Evolutionary conservation across 2,329 filamentous ascomycete genomes (phyloP).

Genomic region (Harringtonia lauricola): DNA sequence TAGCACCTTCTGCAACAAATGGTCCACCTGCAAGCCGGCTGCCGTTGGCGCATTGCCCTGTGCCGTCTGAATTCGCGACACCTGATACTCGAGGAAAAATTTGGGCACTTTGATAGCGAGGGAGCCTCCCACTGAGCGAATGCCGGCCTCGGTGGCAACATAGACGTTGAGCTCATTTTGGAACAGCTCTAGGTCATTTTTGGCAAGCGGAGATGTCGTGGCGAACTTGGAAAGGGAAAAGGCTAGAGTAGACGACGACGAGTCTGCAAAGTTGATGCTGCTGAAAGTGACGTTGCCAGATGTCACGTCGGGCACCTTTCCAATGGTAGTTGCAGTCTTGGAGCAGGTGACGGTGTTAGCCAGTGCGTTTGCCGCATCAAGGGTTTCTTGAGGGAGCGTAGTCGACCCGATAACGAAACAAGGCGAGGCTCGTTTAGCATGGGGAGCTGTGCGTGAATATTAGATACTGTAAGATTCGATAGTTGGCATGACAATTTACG

Average conservation of each 20-base stretch:
- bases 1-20: constrained; percentile 44
- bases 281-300: constrained; percentile 40
- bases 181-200: constrained; percentile 38
- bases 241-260: constrained; percentile 33
- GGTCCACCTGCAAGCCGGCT: constrained; percentile 42
- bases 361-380: constrained; percentile 29
- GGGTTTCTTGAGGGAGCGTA: constrained; percentile 38
- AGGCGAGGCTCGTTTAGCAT: constrained; percentile 5
- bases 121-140: constrained; percentile 39
- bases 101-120: constrained; percentile 51
- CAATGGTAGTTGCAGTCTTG: constrained; percentile 32
- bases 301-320: constrained; percentile 44
- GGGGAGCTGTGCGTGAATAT: not conserved
- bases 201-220: constrained; percentile 35
- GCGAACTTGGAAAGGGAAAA: constrained; percentile 45
- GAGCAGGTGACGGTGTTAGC: constrained; percentile 37
- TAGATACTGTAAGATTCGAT: not conserved
- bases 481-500: not conserved
- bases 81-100: constrained; percentile 50
- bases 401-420: constrained; percentile 44
- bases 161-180: constrained; percentile 44
- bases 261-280: constrained; percentile 42
- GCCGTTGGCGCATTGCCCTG: constrained; percentile 41
- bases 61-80: constrained; percentile 46
- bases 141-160: constrained; percentile 46